Evolutionary conservation across 305 asterid genomes (phyloP).

Genomic region (Stenogyne calaminthoides): DNA sequence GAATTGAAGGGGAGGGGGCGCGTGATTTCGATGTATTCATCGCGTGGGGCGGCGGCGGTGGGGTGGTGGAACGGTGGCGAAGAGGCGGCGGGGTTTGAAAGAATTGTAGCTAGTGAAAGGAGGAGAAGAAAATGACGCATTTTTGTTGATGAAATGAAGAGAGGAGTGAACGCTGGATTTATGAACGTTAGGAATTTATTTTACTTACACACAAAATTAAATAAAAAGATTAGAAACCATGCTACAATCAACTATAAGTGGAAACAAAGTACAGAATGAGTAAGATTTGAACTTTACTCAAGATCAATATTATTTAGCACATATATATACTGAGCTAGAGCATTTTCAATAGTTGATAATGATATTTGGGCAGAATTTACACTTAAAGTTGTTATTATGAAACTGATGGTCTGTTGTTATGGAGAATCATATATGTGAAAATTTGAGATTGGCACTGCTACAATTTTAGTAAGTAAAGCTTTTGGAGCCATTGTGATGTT

Average conservation of each 20-base stretch:
- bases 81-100: slow-evolving; percentile 29
- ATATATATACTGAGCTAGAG: neutral
- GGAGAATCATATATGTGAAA: neutral
- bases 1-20: slow-evolving; percentile 56
- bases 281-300: too few species aligned
- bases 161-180: neutral
- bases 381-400: neutral
- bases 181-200: neutral
- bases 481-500: neutral
- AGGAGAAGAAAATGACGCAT: slow-evolving; percentile 40
- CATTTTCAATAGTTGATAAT: neutral
- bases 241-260: too few species aligned
- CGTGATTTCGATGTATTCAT: slow-evolving; percentile 46
- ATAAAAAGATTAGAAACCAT: too few species aligned
- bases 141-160: neutral
- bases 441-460: neutral
- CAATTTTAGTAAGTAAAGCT: neutral
- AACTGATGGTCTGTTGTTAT: neutral
- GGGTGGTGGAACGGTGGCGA: slow-evolving; percentile 30
- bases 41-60: slow-evolving; percentile 22
- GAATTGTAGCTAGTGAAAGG: slow-evolving; percentile 25
- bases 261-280: too few species aligned
- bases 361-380: neutral
- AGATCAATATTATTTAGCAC: neutral
- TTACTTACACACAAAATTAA: too few species aligned